Conservation (phyloP, 208 protist species). For the Crithidia thermophila region DNA sequence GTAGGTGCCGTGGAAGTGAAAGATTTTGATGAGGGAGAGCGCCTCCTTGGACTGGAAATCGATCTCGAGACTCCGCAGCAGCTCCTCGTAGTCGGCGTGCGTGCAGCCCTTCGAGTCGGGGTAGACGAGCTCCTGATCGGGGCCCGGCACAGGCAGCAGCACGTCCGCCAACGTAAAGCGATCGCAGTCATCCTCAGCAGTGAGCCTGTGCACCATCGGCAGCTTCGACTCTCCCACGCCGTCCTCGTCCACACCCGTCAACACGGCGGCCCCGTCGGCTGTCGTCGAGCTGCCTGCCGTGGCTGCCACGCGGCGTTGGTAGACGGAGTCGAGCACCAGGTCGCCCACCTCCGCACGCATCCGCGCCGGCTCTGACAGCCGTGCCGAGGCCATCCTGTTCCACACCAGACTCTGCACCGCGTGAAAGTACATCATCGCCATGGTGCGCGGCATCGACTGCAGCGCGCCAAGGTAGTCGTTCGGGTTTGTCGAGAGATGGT, state of each 20-base stretch:
- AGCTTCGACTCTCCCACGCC: slow-evolving; percentile 26
- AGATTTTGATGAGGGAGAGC: slow-evolving; percentile 65
- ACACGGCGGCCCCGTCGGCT: neutral
- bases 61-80: slow-evolving; percentile 38
- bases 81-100: slow-evolving; percentile 52
- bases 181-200: slow-evolving; percentile 55
- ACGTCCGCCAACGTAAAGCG: slow-evolving; percentile 86
- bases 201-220: slow-evolving; percentile 59
- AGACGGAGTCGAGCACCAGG: slow-evolving; percentile 70
- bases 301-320: slow-evolving; percentile 19
- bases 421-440: slow-evolving; percentile 94
- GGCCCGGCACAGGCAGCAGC: slow-evolving; percentile 91
- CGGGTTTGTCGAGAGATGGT: slow-evolving; percentile 60
- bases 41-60: slow-evolving; percentile 21
- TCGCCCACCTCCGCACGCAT: slow-evolving; percentile 71
- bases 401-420: slow-evolving; percentile 94
- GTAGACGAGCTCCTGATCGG: slow-evolving; percentile 70
- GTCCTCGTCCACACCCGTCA: neutral
- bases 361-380: slow-evolving; percentile 54
- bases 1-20: slow-evolving; percentile 92
- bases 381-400: slow-evolving; percentile 91
- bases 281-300: slow-evolving; percentile 5
- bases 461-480: slow-evolving; percentile 82
- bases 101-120: slow-evolving; percentile 56
- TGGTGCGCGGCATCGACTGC: slow-evolving; percentile 76